These are phyloP conservation scores for Phylloporus rhodoxanthus DNA, from an alignment of 768 basidiomycete species.

Conservation along the genomic window DNA sequence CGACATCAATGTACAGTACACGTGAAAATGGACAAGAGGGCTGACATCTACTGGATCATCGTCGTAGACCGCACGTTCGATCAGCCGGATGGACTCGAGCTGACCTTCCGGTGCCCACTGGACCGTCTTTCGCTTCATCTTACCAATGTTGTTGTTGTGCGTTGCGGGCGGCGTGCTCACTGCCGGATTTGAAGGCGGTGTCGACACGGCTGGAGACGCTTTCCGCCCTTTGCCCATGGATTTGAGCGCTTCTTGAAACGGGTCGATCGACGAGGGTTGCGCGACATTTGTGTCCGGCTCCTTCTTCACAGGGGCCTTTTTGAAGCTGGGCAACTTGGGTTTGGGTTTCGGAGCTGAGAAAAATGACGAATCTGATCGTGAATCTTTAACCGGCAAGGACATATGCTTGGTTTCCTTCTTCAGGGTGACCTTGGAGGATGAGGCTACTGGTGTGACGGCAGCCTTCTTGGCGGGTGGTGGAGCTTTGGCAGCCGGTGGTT, in stretches of 20 bases:
- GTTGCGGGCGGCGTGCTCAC: slow-evolving; percentile 32
- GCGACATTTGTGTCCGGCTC: slow-evolving; percentile 57
- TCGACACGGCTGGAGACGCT: slow-evolving; percentile 56
- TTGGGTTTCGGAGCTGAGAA: slow-evolving; percentile 85
- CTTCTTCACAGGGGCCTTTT: slow-evolving; percentile 63
- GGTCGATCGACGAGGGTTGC: slow-evolving; percentile 71
- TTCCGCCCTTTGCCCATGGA: slow-evolving; percentile 60
- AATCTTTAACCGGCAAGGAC: slow-evolving; percentile 52
- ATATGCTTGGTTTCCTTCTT: slow-evolving; percentile 53
- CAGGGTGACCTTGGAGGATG: slow-evolving; percentile 30
- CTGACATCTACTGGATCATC: slow-evolving; percentile 86
- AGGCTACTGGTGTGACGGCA: slow-evolving; percentile 35
- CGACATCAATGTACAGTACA: slow-evolving; percentile 49
- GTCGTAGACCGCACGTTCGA: slow-evolving; percentile 84
- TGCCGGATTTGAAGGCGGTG: slow-evolving; percentile 43
- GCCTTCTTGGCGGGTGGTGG: slow-evolving; percentile 62
- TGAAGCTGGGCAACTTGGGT: slow-evolving; percentile 79
- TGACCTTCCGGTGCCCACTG: slow-evolving; percentile 71
- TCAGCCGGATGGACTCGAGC: slow-evolving; percentile 70
- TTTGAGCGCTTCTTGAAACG: slow-evolving; percentile 79
- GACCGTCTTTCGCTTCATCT: slow-evolving; percentile 70
- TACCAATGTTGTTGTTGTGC: slow-evolving; percentile 37
- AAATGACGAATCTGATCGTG: slow-evolving; percentile 82
- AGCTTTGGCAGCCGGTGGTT: slow-evolving; percentile 40
- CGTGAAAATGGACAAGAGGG: slow-evolving; percentile 38